phyloP scores from a whole-genome alignment of 305 asterid genomes.

The Solanum aculeatissimum region DNA sequence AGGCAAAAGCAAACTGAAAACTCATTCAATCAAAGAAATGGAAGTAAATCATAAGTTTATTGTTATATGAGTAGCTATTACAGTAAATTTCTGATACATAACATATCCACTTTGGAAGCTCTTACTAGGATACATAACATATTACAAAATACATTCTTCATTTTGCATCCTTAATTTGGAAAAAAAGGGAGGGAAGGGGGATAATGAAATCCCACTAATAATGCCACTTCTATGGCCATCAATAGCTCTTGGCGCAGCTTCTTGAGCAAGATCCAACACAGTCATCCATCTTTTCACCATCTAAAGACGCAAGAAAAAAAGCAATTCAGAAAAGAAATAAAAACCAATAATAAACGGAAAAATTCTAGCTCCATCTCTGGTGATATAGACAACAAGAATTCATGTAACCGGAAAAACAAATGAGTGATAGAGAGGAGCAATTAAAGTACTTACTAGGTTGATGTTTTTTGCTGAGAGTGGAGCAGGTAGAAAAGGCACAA shows the following conservation, averaged over 20 bases:
- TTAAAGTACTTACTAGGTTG: constrained; percentile 44
- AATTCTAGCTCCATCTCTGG: background rate
- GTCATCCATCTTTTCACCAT: constrained; percentile 59
- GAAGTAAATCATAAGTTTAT: background rate
- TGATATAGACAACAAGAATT: background rate
- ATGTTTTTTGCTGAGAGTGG: constrained; percentile 42
- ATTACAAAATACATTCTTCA: background rate
- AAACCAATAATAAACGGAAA: background rate
- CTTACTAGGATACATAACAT: background rate
- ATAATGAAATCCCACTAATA: background rate
- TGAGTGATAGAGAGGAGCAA: background rate
- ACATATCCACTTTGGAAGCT: background rate
- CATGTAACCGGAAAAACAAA: background rate
- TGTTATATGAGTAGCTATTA: background rate
- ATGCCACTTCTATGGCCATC: constrained; percentile 11
- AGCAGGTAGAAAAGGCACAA: constrained; percentile 75
- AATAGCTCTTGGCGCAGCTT: constrained; percentile 49
- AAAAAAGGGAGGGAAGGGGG: background rate
- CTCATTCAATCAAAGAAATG: background rate
- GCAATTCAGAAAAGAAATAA: background rate
- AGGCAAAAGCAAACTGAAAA: background rate
- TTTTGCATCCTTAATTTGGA: background rate
- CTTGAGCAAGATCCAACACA: constrained; percentile 87
- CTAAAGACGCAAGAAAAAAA: constrained; percentile 11
- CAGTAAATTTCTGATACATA: background rate